Percentiles rank a stretch among this genome's conserved stretches.
Conservation (phyloP, 1,284 basidiomycete genomes). For the Cystobasidium slooffiae region DNA sequence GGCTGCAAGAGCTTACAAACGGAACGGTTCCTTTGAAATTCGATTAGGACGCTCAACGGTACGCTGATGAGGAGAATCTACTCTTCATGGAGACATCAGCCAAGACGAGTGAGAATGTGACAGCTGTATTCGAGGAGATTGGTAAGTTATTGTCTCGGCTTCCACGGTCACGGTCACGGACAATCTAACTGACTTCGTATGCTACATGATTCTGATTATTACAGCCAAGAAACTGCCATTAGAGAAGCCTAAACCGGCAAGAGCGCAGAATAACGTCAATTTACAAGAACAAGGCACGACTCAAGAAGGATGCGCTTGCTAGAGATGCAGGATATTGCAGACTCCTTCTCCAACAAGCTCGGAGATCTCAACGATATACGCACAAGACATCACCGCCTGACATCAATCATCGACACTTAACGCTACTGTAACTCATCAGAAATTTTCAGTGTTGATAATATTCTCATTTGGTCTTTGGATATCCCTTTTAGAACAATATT, state of each 20-base stretch:
- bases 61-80: conserved; percentile 90
- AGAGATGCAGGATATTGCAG: not conserved
- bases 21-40: no score
- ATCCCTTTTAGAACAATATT: no score
- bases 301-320: conserved; percentile 32
- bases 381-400: no score
- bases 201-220: not conserved
- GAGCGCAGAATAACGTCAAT: conserved; percentile 40
- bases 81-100: conserved; percentile 97
- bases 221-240: conserved; percentile 45
- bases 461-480: no score
- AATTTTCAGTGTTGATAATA: no score
- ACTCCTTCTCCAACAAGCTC: not conserved
- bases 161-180: not conserved
- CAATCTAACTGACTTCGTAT: not conserved
- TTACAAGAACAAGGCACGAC: conserved; percentile 27
- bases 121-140: conserved; percentile 84
- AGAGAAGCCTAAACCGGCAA: conserved; percentile 41
- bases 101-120: conserved; percentile 87
- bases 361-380: no score
- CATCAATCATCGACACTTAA: no score
- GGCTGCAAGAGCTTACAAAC: no score
- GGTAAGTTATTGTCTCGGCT: conserved; percentile 61
- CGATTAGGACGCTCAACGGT: conserved; percentile 78
- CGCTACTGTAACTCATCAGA: no score